phyloP scores from a whole-genome alignment of 176 grass and related monocot genomes.

The Sorghum bicolor region DNA sequence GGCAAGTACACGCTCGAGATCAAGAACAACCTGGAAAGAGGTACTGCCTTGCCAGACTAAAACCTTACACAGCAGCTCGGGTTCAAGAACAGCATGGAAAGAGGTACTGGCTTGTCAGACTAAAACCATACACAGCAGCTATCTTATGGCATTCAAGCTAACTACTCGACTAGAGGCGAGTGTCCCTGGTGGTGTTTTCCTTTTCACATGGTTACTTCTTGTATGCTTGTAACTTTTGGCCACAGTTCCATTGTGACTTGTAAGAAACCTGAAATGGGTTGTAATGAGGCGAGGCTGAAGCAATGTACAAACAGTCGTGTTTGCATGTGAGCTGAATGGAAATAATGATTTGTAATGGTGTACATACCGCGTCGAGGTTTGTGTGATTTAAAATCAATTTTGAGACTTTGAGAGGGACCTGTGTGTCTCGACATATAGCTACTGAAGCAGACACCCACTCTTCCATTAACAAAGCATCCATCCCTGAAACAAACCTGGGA shows the following conservation, averaged over 20 bases:
- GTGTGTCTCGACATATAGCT: background rate
- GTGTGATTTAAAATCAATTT: background rate
- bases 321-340: background rate
- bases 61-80: background rate
- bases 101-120: slow-evolving; percentile 83
- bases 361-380: background rate
- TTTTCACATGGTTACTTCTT: background rate
- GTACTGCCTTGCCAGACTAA: slow-evolving; percentile 85
- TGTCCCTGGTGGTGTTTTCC: background rate
- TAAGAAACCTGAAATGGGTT: background rate
- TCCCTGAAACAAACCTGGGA: background rate
- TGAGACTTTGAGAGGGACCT: background rate
- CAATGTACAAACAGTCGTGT: slow-evolving; percentile 29
- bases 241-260: slow-evolving; percentile 18
- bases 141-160: background rate
- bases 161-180: background rate
- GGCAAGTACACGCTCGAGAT: slow-evolving; percentile 98
- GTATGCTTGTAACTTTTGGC: slow-evolving; percentile 4
- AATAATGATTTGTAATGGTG: background rate
- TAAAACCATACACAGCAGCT: background rate
- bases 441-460: background rate
- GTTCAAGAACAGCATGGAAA: slow-evolving; percentile 96
- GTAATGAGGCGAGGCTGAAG: background rate
- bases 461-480: background rate
- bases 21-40: slow-evolving; percentile 97